These are phyloP conservation scores for Trichosporon sp. DNA, from an alignment of 1,284 basidiomycete species.

Conservation along the genomic window DNA sequence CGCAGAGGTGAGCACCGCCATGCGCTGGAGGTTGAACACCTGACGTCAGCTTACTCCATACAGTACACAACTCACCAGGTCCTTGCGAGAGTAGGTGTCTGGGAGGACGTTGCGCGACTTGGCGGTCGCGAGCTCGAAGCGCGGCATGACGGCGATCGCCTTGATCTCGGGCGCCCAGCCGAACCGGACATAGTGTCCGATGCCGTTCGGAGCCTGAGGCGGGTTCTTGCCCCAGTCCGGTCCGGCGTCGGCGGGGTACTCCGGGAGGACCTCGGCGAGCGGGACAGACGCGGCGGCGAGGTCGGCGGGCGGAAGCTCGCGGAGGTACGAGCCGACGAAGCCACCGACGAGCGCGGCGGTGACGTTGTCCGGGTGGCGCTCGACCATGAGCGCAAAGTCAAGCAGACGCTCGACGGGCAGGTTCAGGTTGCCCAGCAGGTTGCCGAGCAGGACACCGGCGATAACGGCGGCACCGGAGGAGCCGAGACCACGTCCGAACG, in stretches of 20 bases:
- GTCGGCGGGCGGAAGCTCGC: constrained; percentile 69
- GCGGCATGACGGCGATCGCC: constrained; percentile 90
- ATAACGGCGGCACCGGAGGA: constrained; percentile 98
- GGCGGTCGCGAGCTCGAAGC: constrained; percentile 94
- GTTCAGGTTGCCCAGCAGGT: constrained; percentile 70
- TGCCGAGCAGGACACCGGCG: constrained; percentile 86
- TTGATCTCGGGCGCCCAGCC: constrained; percentile 82
- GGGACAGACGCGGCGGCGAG: constrained; percentile 81
- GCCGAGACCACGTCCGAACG: constrained; percentile 94
- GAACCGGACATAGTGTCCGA: constrained; percentile 92
- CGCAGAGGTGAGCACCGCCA: constrained; percentile 97
- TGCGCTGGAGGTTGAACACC: constrained; percentile 96
- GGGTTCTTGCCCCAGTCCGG: constrained; percentile 85
- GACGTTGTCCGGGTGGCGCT: constrained; percentile 98
- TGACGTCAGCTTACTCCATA: constrained; percentile 44
- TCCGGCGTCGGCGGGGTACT: constrained; percentile 89
- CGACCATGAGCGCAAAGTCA: constrained; percentile 98
- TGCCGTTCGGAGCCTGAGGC: constrained; percentile 79
- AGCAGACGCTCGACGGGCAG: constrained; percentile 71
- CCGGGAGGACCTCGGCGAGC: constrained; percentile 91
- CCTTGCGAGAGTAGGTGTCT: constrained; percentile 74
- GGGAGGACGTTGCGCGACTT: constrained; percentile 88
- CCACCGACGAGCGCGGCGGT: constrained; percentile 95
- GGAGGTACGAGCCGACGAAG: constrained; percentile 95
- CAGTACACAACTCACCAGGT: constrained; percentile 63